A percentile compares a stretch with the other conserved stretches of the same genome.
phyloP scores from a whole-genome alignment of 352 stramenopile species.

The Globisporangium cylindrosporum region DNA sequence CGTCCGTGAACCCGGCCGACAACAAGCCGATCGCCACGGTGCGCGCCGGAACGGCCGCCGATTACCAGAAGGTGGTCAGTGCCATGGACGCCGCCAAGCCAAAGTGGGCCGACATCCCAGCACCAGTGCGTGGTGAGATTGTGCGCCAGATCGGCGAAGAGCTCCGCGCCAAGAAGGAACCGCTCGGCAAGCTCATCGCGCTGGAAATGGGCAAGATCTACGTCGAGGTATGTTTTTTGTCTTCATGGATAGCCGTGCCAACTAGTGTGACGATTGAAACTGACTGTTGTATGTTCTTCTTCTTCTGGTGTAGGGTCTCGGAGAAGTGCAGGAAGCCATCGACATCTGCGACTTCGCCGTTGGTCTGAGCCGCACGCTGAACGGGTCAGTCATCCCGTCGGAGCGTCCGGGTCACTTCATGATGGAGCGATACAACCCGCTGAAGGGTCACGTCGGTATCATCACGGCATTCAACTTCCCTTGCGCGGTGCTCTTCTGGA shows the following conservation, averaged over 20 bases:
- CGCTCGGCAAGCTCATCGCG: constrained; percentile 87
- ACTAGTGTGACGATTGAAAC: background rate
- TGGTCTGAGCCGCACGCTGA: constrained; percentile 85
- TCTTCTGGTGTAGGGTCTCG: constrained; percentile 58
- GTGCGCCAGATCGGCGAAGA: constrained; percentile 91
- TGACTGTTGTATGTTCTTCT: constrained; percentile 2
- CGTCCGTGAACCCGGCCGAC: constrained; percentile 81
- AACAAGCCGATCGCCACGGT: constrained; percentile 84
- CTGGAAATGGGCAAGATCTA: constrained; percentile 95
- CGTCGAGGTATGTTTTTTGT: constrained; percentile 48
- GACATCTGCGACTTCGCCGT: constrained; percentile 95
- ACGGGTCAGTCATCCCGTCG: constrained; percentile 88
- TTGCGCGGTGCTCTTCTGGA: constrained; percentile 90
- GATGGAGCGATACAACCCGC: constrained; percentile 93
- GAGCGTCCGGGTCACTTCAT: constrained; percentile 91
- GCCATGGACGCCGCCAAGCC: constrained; percentile 85
- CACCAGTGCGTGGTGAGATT: constrained; percentile 88
- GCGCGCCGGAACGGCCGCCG: constrained; percentile 66
- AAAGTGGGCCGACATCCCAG: constrained; percentile 82
- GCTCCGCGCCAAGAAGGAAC: constrained; percentile 87
- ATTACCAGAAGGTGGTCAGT: constrained; percentile 82
- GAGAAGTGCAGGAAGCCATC: constrained; percentile 92
- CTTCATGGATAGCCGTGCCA: background rate
- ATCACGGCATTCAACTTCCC: constrained; percentile 95
- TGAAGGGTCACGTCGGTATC: constrained; percentile 92